Evolutionary conservation across 176 grass and related monocot species (phyloP), one percentile per base, ranked within the genome.

Genomic region (Tuctoria greenei): DNA sequence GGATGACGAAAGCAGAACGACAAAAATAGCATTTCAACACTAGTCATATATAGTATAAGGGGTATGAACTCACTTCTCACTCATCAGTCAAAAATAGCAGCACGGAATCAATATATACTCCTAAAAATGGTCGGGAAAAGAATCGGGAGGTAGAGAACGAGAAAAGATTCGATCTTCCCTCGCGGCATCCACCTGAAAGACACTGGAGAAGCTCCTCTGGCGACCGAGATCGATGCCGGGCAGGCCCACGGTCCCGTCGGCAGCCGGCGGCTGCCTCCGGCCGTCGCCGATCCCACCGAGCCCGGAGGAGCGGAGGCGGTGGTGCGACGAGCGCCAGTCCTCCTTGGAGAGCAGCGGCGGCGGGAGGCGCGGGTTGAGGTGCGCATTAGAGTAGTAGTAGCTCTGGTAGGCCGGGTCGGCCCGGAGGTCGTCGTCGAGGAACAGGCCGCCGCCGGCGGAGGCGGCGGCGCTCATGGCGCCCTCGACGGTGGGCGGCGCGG

Each of bases 321-420:
- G 80, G 67, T 90, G 86, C 27, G 71, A 76, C 16, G 79, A 92
- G 6, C 87, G 85, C 93, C 89, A 81, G 38, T 90, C 86, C 82
- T 93, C 85, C 72, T 92, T 93, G 50, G 87, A 93, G 14, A 90
- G 85, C 20, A 73, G 81, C 31, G 84, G 93, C 71, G 81, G 93
- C 42, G 82, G 87, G 38, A 97, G 86, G 61, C 90, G 83, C 43
- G 90, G 93, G 87, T 97, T 93, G 66, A 88, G 72, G 84, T 88
- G 86, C 50, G 80, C 89, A 84, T 90, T 83, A 63, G 90, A 84
- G 82, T 90, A 88, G 79, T 85, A 88, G 73, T 91, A 94, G 52
- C 78, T 77, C 67, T 86, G 82, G 82, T 88, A 93, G 18, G 78
- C 93, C 63, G 81, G 84, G 74, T 97, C 82, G 27, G 87, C 81